Percentiles rank a stretch among this genome's conserved stretches.
Evolutionary conservation across 495 filamentous ascomycete species (phyloP).

Genomic region (Barbatosphaeria neglecta): DNA sequence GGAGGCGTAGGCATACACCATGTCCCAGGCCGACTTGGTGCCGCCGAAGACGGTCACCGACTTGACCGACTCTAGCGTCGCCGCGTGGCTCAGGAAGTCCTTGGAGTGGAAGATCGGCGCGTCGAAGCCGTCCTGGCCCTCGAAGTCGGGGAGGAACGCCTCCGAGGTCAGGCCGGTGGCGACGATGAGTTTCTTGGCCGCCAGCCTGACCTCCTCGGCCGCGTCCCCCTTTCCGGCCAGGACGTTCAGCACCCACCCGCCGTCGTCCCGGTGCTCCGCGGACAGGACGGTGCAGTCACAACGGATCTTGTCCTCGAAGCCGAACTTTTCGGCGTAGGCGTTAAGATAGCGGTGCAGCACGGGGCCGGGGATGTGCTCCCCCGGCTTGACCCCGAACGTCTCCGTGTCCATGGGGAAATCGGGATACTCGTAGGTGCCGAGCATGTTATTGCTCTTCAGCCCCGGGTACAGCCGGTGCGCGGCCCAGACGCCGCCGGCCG

Average conservation of each 20-base stretch:
- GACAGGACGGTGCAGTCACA: constrained; percentile 39
- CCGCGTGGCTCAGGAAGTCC: constrained; percentile 32
- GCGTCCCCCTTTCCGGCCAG: constrained; percentile 12
- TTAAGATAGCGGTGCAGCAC: constrained; percentile 55
- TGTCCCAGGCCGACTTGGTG: constrained; percentile 69
- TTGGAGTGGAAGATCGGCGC: constrained; percentile 53
- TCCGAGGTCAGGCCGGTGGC: constrained; percentile 27
- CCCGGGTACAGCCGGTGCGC: constrained; percentile 52
- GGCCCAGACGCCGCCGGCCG: constrained; percentile 61
- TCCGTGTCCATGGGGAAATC: constrained; percentile 60
- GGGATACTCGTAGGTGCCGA: constrained; percentile 59
- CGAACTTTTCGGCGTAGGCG: constrained; percentile 49
- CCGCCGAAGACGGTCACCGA: constrained; percentile 55
- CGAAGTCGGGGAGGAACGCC: constrained; percentile 24
- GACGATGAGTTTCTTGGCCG: constrained; percentile 20
- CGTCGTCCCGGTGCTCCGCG: constrained; percentile 34
- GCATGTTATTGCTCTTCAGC: constrained; percentile 47
- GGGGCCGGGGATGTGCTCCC: constrained; percentile 57
- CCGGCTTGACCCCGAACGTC: constrained; percentile 45
- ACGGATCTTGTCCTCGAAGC: constrained; percentile 40
- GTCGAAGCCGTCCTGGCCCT: constrained; percentile 23
- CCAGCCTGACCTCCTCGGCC: constrained; percentile 5
- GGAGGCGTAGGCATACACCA: constrained; percentile 55
- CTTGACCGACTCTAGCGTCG: constrained; percentile 18
- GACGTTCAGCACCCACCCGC: constrained; percentile 30